A percentile compares a stretch with the other conserved stretches of the same genome.
These are phyloP conservation scores for Suillus weaverae DNA, from an alignment of 768 basidiomycete species.

Conservation along the genomic window DNA sequence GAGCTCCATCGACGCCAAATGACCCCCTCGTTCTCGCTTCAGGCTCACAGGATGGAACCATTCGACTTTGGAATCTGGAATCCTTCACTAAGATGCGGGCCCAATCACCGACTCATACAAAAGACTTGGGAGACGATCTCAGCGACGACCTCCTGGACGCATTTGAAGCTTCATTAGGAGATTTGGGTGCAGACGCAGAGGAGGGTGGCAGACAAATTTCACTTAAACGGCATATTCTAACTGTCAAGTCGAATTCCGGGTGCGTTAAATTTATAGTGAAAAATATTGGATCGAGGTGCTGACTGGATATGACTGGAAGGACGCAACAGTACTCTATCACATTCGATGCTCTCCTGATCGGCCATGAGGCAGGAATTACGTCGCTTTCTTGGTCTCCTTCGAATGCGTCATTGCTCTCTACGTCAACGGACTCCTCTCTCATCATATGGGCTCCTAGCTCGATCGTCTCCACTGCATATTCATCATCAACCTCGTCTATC, in stretches of 20 bases:
- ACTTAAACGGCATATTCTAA: constrained; percentile 79
- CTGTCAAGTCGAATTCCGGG: constrained; percentile 54
- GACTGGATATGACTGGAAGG: constrained; percentile 28
- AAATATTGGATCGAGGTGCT: not conserved
- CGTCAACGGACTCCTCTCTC: constrained; percentile 92
- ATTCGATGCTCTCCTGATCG: constrained; percentile 91
- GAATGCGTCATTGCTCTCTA: constrained; percentile 67
- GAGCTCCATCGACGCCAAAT: constrained; percentile 18
- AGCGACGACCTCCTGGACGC: constrained; percentile 81
- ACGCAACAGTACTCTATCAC: constrained; percentile 69
- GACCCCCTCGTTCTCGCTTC: constrained; percentile 79
- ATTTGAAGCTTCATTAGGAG: constrained; percentile 81
- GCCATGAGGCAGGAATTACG: constrained; percentile 94
- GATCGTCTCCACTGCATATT: constrained; percentile 37
- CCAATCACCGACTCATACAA: constrained; percentile 9
- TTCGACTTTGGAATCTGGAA: constrained; percentile 90
- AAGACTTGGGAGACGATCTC: constrained; percentile 31
- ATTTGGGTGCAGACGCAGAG: constrained; percentile 60
- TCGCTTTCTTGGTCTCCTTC: constrained; percentile 80
- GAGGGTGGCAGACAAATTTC: constrained; percentile 87
- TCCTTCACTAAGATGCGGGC: constrained; percentile 35
- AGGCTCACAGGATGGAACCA: constrained; percentile 92
- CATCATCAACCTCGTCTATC: constrained; percentile 51
- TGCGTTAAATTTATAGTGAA: constrained; percentile 21
- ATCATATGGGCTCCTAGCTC: constrained; percentile 90